Conservation (phyloP, 2,329 filamentous ascomycete genomes). For the Paecilomyces sp. region DNA sequence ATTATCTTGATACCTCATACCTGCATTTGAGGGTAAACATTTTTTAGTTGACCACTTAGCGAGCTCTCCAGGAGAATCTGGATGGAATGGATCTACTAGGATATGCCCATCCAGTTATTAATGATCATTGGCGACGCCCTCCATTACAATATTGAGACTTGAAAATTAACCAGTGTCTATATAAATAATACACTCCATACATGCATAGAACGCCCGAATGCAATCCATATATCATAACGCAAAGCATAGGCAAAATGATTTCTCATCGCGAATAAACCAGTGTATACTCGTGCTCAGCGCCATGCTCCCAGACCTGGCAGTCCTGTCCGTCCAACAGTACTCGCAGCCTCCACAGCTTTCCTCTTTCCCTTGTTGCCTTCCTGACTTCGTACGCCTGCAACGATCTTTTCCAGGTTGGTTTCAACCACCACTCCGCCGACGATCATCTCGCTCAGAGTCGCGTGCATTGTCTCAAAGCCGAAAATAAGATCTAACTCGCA, state of each 20-base stretch:
- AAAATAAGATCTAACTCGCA: constrained; percentile 98
- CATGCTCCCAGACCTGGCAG: constrained; percentile 33
- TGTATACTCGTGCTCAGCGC: constrained; percentile 22
- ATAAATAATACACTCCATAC: not conserved
- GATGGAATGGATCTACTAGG: too few relatives aligned
- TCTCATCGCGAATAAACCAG: not conserved
- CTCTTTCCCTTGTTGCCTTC: constrained; percentile 37
- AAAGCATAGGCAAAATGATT: not conserved
- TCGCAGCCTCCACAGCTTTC: constrained; percentile 36
- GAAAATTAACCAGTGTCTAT: too few relatives aligned
- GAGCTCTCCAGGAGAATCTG: too few relatives aligned
- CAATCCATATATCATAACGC: not conserved
- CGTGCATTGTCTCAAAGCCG: constrained; percentile 95
- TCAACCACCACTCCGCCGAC: constrained; percentile 92
- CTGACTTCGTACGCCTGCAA: constrained; percentile 65
- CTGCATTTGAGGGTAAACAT: too few relatives aligned
- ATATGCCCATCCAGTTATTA: too few relatives aligned
- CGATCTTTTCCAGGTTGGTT: constrained; percentile 80
- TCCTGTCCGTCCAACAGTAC: constrained; percentile 28
- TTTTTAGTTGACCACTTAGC: too few relatives aligned
- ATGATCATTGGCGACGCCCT: too few relatives aligned
- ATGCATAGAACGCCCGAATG: not conserved
- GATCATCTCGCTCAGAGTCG: constrained; percentile 86
- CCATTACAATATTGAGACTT: too few relatives aligned
- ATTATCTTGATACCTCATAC: too few relatives aligned